Evolutionary conservation across 2,329 filamentous ascomycete species (phyloP).

Genomic region (Penicillium thymicola): DNA sequence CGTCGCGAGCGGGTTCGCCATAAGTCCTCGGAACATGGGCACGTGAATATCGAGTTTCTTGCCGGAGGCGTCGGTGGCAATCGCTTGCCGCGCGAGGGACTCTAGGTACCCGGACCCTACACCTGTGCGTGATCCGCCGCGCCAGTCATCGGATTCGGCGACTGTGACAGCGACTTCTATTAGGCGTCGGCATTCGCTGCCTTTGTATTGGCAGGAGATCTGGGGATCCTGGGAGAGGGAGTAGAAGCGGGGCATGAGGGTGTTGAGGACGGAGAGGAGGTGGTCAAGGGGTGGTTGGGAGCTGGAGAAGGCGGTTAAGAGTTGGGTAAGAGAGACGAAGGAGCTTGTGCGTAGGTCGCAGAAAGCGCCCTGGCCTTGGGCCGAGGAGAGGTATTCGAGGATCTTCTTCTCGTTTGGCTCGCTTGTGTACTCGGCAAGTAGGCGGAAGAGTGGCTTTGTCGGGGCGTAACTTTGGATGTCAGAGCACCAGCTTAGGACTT

Average conservation of each 20-base stretch:
- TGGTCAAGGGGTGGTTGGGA: conserved; percentile 81
- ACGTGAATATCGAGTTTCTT: conserved; percentile 64
- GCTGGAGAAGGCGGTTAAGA: conserved; percentile 88
- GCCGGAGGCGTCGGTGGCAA: conserved; percentile 58
- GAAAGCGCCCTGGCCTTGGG: conserved; percentile 86
- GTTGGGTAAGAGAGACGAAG: conserved; percentile 77
- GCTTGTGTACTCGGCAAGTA: conserved; percentile 79
- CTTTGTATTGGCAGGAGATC: conserved; percentile 66
- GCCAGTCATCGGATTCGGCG: conserved; percentile 82
- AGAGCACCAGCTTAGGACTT: conserved; percentile 92
- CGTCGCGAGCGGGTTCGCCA: conserved; percentile 91
- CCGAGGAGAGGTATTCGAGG: conserved; percentile 78
- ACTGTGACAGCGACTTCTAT: conserved; percentile 97
- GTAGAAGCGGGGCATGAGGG: conserved; percentile 97
- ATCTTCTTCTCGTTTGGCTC: conserved; percentile 85
- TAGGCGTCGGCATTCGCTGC: conserved; percentile 69
- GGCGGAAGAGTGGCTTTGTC: conserved; percentile 78
- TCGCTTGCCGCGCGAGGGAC: conserved; percentile 70
- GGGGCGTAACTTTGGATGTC: conserved; percentile 92
- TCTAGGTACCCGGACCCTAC: conserved; percentile 93
- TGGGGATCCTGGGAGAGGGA: conserved; percentile 95
- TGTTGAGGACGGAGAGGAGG: conserved; percentile 74
- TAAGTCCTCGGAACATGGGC: conserved; percentile 97
- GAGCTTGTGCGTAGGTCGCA: conserved; percentile 91
- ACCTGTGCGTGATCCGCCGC: conserved; percentile 68